These are phyloP conservation scores for Datisca glomerata DNA, from an alignment of 306 rosid species.

Conservation along the genomic window DNA sequence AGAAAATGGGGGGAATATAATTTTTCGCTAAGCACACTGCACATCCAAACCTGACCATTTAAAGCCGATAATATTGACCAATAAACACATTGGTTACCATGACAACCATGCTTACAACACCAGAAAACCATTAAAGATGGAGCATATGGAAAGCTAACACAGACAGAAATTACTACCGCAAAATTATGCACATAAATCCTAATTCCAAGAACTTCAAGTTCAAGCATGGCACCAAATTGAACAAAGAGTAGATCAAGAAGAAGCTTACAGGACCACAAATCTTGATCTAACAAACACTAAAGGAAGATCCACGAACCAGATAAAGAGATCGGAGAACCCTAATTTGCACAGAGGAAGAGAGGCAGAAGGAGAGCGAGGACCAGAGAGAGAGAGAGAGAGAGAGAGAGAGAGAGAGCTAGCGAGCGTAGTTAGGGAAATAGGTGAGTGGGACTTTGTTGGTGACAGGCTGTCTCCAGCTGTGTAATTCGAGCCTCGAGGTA, in stretches of 20 bases:
- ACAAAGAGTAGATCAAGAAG: slow-evolving; percentile 14
- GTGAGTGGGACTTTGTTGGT: slow-evolving; percentile 99
- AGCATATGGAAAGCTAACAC: no score
- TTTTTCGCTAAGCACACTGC: no score
- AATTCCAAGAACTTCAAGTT: neutral
- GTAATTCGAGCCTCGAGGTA: slow-evolving; percentile 45
- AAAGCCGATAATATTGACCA: no score
- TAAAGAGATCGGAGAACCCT: slow-evolving; percentile 48
- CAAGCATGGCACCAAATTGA: slow-evolving; percentile 4
- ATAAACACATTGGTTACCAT: no score
- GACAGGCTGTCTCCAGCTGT: slow-evolving; percentile 99
- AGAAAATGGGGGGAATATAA: no score
- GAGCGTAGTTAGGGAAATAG: slow-evolving; percentile 46
- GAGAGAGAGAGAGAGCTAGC: slow-evolving; percentile 6
- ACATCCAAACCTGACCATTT: no score
- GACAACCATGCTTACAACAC: neutral
- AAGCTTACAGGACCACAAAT: slow-evolving; percentile 39
- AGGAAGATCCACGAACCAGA: neutral
- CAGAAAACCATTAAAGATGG: no score
- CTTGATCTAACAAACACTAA: slow-evolving; percentile 38
- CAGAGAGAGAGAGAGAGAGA: slow-evolving; percentile 2
- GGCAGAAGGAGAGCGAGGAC: neutral
- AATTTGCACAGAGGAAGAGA: slow-evolving; percentile 10
- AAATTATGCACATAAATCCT: slow-evolving; percentile 6
- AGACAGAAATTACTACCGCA: neutral